Conservation (phyloP, 345 rosid species). For the Eucalyptus microcorys region DNA sequence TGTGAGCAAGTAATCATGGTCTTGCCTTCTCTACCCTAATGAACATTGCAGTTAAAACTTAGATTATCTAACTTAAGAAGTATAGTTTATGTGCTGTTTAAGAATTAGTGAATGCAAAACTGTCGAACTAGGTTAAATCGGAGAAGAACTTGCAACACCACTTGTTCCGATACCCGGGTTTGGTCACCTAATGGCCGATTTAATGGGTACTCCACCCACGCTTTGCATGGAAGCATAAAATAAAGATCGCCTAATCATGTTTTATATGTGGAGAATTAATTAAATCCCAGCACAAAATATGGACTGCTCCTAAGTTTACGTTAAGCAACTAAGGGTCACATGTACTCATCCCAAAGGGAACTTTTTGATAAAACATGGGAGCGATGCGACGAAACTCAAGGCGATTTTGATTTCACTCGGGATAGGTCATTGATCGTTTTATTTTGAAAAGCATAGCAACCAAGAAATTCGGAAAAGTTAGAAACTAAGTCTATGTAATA, state of each 20-base stretch:
- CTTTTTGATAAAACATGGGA: not conserved
- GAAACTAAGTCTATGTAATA: not conserved
- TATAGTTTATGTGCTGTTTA: not conserved
- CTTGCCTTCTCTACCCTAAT: slow-evolving; percentile 44
- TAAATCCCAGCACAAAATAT: not conserved
- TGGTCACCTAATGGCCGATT: not conserved
- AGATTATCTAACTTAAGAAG: not conserved
- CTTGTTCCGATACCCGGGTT: not conserved
- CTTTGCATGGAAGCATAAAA: not conserved
- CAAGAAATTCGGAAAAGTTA: not conserved
- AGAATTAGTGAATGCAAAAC: not conserved
- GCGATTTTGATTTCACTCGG: not conserved
- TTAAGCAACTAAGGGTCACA: not conserved
- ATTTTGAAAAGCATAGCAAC: not conserved
- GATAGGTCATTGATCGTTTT: not conserved
- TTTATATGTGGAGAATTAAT: not conserved
- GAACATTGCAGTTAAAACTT: not conserved
- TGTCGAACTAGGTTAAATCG: not conserved
- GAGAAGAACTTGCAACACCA: not conserved
- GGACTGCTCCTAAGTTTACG: not conserved
- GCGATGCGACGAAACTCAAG: not conserved
- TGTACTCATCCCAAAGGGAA: not conserved
- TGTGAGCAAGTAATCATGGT: slow-evolving; percentile 66
- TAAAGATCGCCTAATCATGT: not conserved
- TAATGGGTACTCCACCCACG: not conserved